Conservation (phyloP, 1,284 basidiomycete genomes). For the Uromyces viciae-fabae region DNA sequence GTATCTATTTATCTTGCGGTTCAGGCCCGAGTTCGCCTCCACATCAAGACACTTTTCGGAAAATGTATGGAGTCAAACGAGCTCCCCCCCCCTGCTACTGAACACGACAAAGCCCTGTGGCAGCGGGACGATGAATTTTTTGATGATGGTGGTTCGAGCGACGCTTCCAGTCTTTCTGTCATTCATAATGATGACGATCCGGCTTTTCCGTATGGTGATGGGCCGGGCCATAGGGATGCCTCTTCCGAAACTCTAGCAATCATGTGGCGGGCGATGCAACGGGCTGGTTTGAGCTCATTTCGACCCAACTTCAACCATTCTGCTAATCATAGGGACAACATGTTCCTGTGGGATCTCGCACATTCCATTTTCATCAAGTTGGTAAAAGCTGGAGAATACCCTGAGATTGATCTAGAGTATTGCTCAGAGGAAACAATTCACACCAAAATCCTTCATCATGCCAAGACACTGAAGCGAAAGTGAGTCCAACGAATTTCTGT, state of each 20-base stretch:
- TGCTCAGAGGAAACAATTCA: neutral
- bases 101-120: neutral
- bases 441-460: neutral
- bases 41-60: slow-evolving; percentile 15
- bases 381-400: neutral
- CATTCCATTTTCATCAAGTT: neutral
- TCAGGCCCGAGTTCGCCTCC: slow-evolving; percentile 7
- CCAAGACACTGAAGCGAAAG: slow-evolving; percentile 3
- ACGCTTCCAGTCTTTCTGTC: neutral
- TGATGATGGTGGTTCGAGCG: no score
- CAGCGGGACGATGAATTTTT: no score
- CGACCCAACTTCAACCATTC: neutral
- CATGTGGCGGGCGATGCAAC: slow-evolving; percentile 30
- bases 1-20: no score
- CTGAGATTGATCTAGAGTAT: neutral
- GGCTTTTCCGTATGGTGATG: slow-evolving; percentile 13
- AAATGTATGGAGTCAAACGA: neutral
- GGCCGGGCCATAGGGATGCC: slow-evolving; percentile 23
- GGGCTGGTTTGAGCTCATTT: slow-evolving; percentile 1
- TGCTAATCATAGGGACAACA: neutral
- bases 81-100: slow-evolving; percentile 29
- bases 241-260: neutral
- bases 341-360: slow-evolving; percentile 6
- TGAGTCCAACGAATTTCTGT: no score
- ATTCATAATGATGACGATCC: neutral